Percentiles rank a stretch among this genome's conserved stretches.
Conservation (phyloP, 352 stramenopile species). For the Thraustochytrium striatum region DNA sequence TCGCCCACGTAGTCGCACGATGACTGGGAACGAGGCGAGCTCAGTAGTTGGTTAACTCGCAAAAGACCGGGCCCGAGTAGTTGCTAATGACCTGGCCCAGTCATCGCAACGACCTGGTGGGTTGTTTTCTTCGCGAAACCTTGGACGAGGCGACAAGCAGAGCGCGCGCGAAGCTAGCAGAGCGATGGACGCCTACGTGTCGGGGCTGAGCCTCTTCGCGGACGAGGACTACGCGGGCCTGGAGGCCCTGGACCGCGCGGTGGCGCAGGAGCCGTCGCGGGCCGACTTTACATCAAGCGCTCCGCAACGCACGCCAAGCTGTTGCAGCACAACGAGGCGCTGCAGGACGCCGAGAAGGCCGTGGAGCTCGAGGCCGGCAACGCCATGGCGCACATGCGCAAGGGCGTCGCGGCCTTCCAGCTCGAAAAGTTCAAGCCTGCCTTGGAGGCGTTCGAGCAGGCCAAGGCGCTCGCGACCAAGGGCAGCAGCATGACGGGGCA, state of each 20-base stretch:
- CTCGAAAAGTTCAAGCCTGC: constrained; percentile 67
- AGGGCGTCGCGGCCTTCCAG: constrained; percentile 71
- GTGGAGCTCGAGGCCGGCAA: constrained; percentile 59
- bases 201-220: background rate
- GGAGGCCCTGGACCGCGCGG: background rate
- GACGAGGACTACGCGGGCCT: constrained; percentile 1
- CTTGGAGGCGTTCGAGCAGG: constrained; percentile 63
- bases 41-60: too few species aligned
- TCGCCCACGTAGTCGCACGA: too few species aligned
- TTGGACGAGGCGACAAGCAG: background rate
- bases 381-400: constrained; percentile 50
- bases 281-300: constrained; percentile 8
- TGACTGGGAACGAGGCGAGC: too few species aligned
- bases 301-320: background rate
- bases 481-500: constrained; percentile 59
- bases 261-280: background rate
- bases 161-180: background rate
- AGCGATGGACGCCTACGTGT: constrained; percentile 2
- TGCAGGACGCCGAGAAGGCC: constrained; percentile 56
- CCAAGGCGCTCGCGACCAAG: constrained; percentile 57
- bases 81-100: too few species aligned
- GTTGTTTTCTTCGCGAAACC: background rate
- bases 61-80: too few species aligned
- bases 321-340: background rate
- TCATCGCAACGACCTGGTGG: too few species aligned